A percentile compares a stretch with the other conserved stretches of the same genome.
Conservation (phyloP, 768 basidiomycete species). For the Clavulina sp. region DNA sequence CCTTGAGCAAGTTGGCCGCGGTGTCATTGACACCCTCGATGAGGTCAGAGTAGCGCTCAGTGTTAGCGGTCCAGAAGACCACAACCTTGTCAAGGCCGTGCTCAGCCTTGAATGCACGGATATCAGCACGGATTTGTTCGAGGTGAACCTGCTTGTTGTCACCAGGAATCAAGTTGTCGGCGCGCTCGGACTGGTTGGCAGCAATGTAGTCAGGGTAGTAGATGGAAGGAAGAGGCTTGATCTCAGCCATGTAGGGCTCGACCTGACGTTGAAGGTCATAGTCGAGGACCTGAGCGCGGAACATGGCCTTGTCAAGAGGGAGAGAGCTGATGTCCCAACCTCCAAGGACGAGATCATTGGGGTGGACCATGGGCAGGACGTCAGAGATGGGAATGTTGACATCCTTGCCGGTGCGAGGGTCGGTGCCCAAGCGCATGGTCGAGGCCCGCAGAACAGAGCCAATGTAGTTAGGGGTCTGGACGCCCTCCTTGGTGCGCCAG, state of each 20-base stretch:
- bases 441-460: constrained; percentile 93
- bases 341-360: constrained; percentile 91
- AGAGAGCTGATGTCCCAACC: constrained; percentile 94
- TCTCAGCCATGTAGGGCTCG: constrained; percentile 60
- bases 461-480: constrained; percentile 94
- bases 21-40: constrained; percentile 93
- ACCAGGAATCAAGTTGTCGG: constrained; percentile 83
- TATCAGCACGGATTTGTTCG: constrained; percentile 82
- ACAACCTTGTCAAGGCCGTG: constrained; percentile 74
- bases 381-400: constrained; percentile 84
- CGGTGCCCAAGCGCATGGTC: constrained; percentile 78
- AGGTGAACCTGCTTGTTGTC: constrained; percentile 78
- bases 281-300: constrained; percentile 81
- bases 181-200: constrained; percentile 91
- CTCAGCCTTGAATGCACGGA: constrained; percentile 75
- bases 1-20: constrained; percentile 62
- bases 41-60: constrained; percentile 92
- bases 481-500: constrained; percentile 86
- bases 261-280: constrained; percentile 96
- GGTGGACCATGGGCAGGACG: constrained; percentile 93
- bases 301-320: constrained; percentile 82
- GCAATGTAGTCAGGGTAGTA: constrained; percentile 98
- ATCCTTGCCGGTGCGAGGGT: constrained; percentile 67
- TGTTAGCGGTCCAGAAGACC: constrained; percentile 98
- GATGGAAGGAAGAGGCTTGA: constrained; percentile 80